Evolutionary conservation across 257 asterid genomes (phyloP).

Genomic region (Nicotiana otophora): DNA sequence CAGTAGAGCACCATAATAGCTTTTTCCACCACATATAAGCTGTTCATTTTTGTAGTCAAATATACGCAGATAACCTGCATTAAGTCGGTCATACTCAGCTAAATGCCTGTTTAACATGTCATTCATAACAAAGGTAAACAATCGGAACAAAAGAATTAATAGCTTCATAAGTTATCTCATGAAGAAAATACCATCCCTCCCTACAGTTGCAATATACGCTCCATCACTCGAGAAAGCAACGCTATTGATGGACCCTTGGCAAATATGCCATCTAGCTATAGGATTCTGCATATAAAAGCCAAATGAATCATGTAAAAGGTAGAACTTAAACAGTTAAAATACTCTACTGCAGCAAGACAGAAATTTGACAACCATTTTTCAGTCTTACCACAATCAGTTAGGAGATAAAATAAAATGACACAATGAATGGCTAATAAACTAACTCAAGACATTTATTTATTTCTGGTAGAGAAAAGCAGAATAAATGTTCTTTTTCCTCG

Average conservation of each 20-base stretch:
- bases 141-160: slow-evolving; percentile 2
- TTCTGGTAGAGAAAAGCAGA: neutral
- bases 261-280: slow-evolving; percentile 94
- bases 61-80: slow-evolving; percentile 82
- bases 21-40: slow-evolving; percentile 87
- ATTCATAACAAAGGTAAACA: neutral
- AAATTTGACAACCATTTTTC: neutral
- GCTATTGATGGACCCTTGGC: slow-evolving; percentile 91
- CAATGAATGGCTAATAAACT: neutral
- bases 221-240: slow-evolving; percentile 76
- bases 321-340: neutral
- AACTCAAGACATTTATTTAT: neutral
- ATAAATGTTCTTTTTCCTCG: neutral
- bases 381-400: neutral
- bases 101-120: no score
- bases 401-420: neutral
- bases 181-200: slow-evolving; percentile 73
- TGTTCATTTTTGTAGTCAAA: slow-evolving; percentile 90
- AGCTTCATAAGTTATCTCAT: slow-evolving; percentile 10
- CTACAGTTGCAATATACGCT: slow-evolving; percentile 75
- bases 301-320: neutral
- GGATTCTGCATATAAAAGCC: slow-evolving; percentile 65
- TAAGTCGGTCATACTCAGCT: slow-evolving; percentile 15
- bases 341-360: neutral
- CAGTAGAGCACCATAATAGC: slow-evolving; percentile 93